A percentile compares a stretch with the other conserved stretches of the same genome.
phyloP scores from a whole-genome alignment of 139 green algal species.

The Picochlorum sp. region DNA sequence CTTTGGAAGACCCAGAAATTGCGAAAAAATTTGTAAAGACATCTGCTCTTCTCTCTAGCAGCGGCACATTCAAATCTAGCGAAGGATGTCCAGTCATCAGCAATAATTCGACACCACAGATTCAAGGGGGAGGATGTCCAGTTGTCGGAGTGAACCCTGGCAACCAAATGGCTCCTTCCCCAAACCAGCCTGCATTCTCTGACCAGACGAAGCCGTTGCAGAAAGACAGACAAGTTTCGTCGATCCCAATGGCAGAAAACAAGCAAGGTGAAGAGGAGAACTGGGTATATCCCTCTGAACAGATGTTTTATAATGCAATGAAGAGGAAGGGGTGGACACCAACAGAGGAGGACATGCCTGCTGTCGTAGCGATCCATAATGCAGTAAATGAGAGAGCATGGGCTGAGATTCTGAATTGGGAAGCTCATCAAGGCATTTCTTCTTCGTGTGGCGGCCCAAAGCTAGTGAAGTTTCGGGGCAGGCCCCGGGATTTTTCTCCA shows the following conservation, averaged over 20 bases:
- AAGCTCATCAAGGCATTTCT: constrained; percentile 48
- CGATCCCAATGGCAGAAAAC: constrained; percentile 20
- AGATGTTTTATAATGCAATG: constrained; percentile 95
- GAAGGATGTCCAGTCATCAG: neutral
- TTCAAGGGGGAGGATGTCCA: constrained; percentile 17
- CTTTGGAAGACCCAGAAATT: too few relatives aligned
- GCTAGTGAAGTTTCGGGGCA: constrained; percentile 70
- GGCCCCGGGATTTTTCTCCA: constrained; percentile 73
- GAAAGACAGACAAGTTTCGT: constrained; percentile 21
- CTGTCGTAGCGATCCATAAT: constrained; percentile 91
- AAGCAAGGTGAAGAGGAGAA: constrained; percentile 7
- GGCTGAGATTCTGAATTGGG: constrained; percentile 74
- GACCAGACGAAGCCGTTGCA: constrained; percentile 29
- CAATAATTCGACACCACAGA: neutral
- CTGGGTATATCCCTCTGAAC: constrained; percentile 81
- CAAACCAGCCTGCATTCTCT: constrained; percentile 19
- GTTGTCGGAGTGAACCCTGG: constrained; percentile 23
- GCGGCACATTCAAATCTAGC: neutral
- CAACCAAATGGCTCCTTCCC: constrained; percentile 27
- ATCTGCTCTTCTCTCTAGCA: neutral
- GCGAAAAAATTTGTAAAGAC: neutral
- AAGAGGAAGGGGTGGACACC: constrained; percentile 82
- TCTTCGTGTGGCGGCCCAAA: constrained; percentile 40
- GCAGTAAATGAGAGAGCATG: constrained; percentile 88
- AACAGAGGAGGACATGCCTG: constrained; percentile 63